phyloP scores from a whole-genome alignment of 768 basidiomycete species.

The Suillus placidus region DNA sequence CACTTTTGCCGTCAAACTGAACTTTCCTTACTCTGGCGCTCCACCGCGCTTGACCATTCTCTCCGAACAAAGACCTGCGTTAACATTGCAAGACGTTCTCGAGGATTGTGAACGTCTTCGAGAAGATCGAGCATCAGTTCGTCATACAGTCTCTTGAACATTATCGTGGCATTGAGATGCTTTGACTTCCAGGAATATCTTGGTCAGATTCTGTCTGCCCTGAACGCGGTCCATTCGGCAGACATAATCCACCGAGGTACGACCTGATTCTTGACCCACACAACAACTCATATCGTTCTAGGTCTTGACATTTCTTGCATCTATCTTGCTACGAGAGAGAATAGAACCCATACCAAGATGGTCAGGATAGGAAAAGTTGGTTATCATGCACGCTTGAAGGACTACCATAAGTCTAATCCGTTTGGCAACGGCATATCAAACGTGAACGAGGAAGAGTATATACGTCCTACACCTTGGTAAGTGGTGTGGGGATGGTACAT shows the following conservation, averaged over 20 bases:
- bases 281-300: conserved; percentile 25
- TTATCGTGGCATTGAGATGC: conserved; percentile 3
- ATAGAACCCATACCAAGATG: conserved; percentile 55
- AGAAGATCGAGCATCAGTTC: conserved; percentile 68
- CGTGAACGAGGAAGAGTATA: conserved; percentile 24
- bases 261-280: not conserved
- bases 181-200: conserved; percentile 63
- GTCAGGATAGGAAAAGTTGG: conserved; percentile 76
- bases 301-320: conserved; percentile 63
- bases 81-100: conserved; percentile 74
- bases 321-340: conserved; percentile 57
- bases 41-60: conserved; percentile 64
- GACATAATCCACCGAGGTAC: conserved; percentile 74
- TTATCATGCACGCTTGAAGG: conserved; percentile 72
- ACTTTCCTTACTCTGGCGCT: conserved; percentile 49
- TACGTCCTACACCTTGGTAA: conserved; percentile 35
- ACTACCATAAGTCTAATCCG: conserved; percentile 84
- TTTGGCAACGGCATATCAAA: conserved; percentile 45
- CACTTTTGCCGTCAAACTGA: conserved; percentile 68
- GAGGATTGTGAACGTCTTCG: conserved; percentile 75
- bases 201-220: conserved; percentile 67
- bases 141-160: conserved; percentile 22
- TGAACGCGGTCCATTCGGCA: conserved; percentile 66
- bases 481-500: not conserved
- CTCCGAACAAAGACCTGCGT: conserved; percentile 67